These are phyloP conservation scores for Arachnomyces sp. DNA, from an alignment of 2,329 filamentous ascomycete genomes.

Conservation along the genomic window DNA sequence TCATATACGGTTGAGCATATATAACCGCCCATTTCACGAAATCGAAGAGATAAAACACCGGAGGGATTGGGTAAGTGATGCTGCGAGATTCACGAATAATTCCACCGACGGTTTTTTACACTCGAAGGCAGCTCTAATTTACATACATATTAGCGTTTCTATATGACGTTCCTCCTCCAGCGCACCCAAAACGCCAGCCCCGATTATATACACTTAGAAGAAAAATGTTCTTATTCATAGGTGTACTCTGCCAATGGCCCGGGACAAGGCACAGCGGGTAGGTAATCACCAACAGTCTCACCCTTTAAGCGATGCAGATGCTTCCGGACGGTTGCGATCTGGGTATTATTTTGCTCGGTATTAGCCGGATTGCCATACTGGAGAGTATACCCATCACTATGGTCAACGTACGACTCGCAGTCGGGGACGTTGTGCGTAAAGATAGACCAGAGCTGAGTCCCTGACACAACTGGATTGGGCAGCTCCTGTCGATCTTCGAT, in stretches of 20 bases:
- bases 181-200: too few species aligned
- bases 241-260: conserved; percentile 5
- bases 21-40: too few species aligned
- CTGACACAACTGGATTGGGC: conserved; percentile 68
- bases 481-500: conserved; percentile 78
- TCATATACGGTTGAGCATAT: too few species aligned
- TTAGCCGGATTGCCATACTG: conserved; percentile 40
- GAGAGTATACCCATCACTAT: conserved; percentile 39
- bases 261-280: conserved; percentile 36
- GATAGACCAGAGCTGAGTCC: conserved; percentile 53
- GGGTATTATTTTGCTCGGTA: conserved; percentile 27
- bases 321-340: conserved; percentile 37
- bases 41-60: too few species aligned
- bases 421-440: conserved; percentile 49
- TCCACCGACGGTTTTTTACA: too few species aligned
- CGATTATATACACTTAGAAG: too few species aligned
- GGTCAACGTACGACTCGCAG: conserved; percentile 47
- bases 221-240: neutral
- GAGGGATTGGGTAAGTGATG: too few species aligned
- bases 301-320: conserved; percentile 37
- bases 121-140: too few species aligned
- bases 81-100: too few species aligned
- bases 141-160: too few species aligned
- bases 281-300: conserved; percentile 24
- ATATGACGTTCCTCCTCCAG: too few species aligned